Percentiles rank a stretch among this genome's conserved stretches.
phyloP scores from a whole-genome alignment of 495 filamentous ascomycete genomes.

The Penicillium coprophilum region DNA sequence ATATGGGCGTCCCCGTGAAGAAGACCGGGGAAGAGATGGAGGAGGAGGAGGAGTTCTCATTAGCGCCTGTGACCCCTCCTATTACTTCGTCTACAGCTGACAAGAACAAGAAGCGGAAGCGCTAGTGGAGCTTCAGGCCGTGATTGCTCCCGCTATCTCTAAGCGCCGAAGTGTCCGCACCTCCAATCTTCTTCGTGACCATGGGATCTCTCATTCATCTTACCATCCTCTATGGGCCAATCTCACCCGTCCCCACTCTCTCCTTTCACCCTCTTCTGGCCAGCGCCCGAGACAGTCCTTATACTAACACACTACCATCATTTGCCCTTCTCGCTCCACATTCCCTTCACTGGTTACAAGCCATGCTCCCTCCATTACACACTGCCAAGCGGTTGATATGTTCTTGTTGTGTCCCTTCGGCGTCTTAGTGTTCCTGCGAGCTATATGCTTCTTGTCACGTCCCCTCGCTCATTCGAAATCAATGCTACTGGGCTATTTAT shows the following conservation, averaged over 20 bases:
- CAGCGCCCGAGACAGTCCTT: slow-evolving; percentile 25
- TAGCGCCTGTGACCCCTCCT: slow-evolving; percentile 35
- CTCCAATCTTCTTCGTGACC: slow-evolving; percentile 1
- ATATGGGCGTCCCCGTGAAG: slow-evolving; percentile 93
- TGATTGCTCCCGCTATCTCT: slow-evolving; percentile 3
- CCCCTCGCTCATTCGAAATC: slow-evolving; percentile 27
- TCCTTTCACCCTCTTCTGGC: slow-evolving; percentile 18
- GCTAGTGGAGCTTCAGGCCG: slow-evolving; percentile 38
- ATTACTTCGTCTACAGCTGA: slow-evolving; percentile 40
- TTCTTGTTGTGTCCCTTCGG: slow-evolving; percentile 20
- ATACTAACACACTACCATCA: slow-evolving; percentile 11
- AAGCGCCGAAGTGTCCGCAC: slow-evolving; percentile 4
- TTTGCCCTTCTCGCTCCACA: slow-evolving; percentile 18
- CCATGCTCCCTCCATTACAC: slow-evolving; percentile 24
- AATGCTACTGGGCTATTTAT: slow-evolving; percentile 22
- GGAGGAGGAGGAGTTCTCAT: slow-evolving; percentile 34
- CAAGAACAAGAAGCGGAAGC: slow-evolving; percentile 74
- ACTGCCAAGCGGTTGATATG: slow-evolving; percentile 34
- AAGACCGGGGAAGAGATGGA: slow-evolving; percentile 51
- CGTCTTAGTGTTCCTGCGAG: slow-evolving; percentile 25
- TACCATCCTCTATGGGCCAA: slow-evolving; percentile 11
- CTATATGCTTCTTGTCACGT: slow-evolving; percentile 22
- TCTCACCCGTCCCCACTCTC: slow-evolving; percentile 12
- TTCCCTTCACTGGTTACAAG: slow-evolving; percentile 22
- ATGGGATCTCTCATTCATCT: slow-evolving; percentile 10